These are phyloP conservation scores for Backusella sp. DNA, from an alignment of 192 early-diverging fungal species.

Conservation along the genomic window DNA sequence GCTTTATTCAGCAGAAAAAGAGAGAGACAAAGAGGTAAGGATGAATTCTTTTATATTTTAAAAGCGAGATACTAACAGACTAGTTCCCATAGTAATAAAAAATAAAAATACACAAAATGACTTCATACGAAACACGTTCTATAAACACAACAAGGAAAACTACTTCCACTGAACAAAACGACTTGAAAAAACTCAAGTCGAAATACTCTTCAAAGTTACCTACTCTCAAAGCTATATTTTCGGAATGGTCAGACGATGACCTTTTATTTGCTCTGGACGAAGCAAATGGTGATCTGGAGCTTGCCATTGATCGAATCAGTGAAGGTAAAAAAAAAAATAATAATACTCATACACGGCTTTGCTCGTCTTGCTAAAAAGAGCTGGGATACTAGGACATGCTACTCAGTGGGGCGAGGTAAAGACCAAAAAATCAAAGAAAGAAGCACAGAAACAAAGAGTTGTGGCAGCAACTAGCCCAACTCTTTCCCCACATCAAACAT, in stretches of 20 bases:
- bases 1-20: not conserved
- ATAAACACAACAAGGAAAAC: slow-evolving; percentile 25
- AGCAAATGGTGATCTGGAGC: slow-evolving; percentile 81
- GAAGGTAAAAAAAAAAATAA: slow-evolving; percentile 56
- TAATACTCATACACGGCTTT: not conserved
- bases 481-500: not conserved
- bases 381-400: slow-evolving; percentile 62
- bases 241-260: slow-evolving; percentile 91
- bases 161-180: slow-evolving; percentile 31
- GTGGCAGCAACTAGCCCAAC: slow-evolving; percentile 21
- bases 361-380: not conserved
- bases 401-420: slow-evolving; percentile 88
- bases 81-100: not conserved
- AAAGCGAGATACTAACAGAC: not conserved
- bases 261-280: slow-evolving; percentile 85
- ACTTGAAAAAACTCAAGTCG: slow-evolving; percentile 64
- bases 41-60: not conserved
- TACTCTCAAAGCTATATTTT: slow-evolving; percentile 72
- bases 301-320: slow-evolving; percentile 76
- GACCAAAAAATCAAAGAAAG: slow-evolving; percentile 64
- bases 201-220: slow-evolving; percentile 64
- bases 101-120: slow-evolving; percentile 21
- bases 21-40: not conserved
- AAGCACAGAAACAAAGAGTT: slow-evolving; percentile 52
- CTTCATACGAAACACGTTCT: slow-evolving; percentile 34